These are phyloP conservation scores for Poterioochromonas sp. DNA, from an alignment of 352 stramenopile species.

Conservation along the genomic window DNA sequence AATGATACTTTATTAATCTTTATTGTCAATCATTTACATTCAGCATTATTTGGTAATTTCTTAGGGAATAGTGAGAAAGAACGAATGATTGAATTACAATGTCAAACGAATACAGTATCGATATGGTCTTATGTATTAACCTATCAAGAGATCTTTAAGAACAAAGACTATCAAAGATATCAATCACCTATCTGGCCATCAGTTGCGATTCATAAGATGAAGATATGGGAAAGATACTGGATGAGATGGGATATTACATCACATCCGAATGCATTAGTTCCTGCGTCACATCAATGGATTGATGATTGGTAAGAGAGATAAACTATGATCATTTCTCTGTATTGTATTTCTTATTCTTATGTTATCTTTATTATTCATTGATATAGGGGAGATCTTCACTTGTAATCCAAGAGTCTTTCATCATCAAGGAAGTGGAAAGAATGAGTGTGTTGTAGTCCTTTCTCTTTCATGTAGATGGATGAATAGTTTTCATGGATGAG, in stretches of 20 bases:
- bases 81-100: not conserved
- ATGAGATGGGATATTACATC: not conserved
- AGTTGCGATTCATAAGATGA: not conserved
- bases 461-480: no score
- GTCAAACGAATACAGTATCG: not conserved
- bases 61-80: conserved; percentile 69
- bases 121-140: conserved; percentile 21
- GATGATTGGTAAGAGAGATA: conserved; percentile 28
- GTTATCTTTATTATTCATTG: no score
- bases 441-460: no score
- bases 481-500: no score
- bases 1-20: conserved; percentile 57
- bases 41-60: conserved; percentile 67
- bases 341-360: no score
- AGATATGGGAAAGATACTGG: not conserved
- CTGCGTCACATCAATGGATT: not conserved
- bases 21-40: conserved; percentile 62
- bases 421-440: no score
- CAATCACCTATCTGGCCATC: not conserved
- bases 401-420: no score
- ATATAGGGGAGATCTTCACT: no score
- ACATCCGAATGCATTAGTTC: not conserved
- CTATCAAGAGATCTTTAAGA: not conserved
- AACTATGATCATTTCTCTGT: no score
- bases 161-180: not conserved